Conservation (phyloP, 169 alveolate species). For the Plasmodium knowlesi region DNA sequence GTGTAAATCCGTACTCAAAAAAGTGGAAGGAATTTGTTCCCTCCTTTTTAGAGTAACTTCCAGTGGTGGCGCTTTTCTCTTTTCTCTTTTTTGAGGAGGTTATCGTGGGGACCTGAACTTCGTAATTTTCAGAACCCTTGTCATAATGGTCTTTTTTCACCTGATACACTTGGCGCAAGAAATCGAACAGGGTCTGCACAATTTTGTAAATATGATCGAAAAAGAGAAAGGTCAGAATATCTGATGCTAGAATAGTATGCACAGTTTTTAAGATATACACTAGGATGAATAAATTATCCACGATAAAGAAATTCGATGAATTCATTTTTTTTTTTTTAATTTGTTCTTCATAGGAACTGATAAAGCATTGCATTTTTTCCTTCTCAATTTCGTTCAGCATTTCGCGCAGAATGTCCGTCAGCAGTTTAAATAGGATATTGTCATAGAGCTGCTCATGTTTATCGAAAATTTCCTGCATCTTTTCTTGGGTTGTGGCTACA, state of each 20-base stretch:
- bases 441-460: constrained; percentile 27
- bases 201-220: constrained; percentile 53
- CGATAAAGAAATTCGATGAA: constrained; percentile 38
- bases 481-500: background rate
- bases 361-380: constrained; percentile 36
- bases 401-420: constrained; percentile 49
- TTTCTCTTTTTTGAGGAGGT: background rate
- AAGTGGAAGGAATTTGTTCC: constrained; percentile 12
- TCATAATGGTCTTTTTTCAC: background rate
- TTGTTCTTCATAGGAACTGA: constrained; percentile 71
- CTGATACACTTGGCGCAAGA: constrained; percentile 33
- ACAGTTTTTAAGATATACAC: constrained; percentile 42
- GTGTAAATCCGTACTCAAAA: constrained; percentile 73
- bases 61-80: background rate
- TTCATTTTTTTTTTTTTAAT: constrained; percentile 64
- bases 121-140: background rate
- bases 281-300: constrained; percentile 70
- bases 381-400: constrained; percentile 47
- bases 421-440: constrained; percentile 15
- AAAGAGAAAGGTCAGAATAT: constrained; percentile 50
- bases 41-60: constrained; percentile 6
- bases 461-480: background rate
- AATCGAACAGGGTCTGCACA: constrained; percentile 27
- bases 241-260: constrained; percentile 31
- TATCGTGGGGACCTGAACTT: background rate